These are phyloP conservation scores for Skeletonema costatum DNA, from an alignment of 108 stramenopile species.

Conservation along the genomic window DNA sequence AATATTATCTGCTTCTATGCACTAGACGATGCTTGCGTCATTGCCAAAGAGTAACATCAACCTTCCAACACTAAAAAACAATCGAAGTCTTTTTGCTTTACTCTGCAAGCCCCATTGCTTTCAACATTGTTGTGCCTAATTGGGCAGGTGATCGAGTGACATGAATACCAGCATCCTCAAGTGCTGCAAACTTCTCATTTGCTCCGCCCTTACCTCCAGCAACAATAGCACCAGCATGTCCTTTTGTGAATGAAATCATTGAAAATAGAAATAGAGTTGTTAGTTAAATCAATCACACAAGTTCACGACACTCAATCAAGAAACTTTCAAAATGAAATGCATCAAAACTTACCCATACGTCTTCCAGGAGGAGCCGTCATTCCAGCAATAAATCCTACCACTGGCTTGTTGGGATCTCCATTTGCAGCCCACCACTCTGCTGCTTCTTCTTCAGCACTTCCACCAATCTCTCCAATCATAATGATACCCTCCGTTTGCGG, in stretches of 20 bases:
- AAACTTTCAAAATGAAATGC: no score
- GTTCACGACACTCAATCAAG: background rate
- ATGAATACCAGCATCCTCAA: slow-evolving; percentile 94
- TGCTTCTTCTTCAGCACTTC: slow-evolving; percentile 97
- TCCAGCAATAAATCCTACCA: slow-evolving; percentile 99
- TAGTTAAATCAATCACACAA: background rate
- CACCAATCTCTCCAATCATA: slow-evolving; percentile 99
- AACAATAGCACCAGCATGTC: slow-evolving; percentile 99
- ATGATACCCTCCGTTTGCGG: slow-evolving; percentile 98
- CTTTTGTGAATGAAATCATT: background rate
- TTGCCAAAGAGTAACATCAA: background rate
- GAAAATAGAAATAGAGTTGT: background rate
- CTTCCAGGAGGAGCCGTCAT: slow-evolving; percentile 98
- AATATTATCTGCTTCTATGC: background rate
- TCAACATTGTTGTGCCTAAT: slow-evolving; percentile 95
- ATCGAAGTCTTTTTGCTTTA: background rate
- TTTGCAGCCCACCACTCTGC: slow-evolving; percentile 96
- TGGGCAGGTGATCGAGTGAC: slow-evolving; percentile 93
- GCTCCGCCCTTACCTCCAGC: slow-evolving; percentile 98
- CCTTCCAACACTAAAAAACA: background rate
- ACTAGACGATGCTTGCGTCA: background rate
- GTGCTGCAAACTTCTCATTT: slow-evolving; percentile 92
- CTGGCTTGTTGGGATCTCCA: slow-evolving; percentile 98
- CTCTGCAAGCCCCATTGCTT: slow-evolving; percentile 80
- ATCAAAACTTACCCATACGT: slow-evolving; percentile 82